Evolutionary conservation across 176 grass and related monocot species (phyloP).

Genomic region (Oryza coarctata): DNA sequence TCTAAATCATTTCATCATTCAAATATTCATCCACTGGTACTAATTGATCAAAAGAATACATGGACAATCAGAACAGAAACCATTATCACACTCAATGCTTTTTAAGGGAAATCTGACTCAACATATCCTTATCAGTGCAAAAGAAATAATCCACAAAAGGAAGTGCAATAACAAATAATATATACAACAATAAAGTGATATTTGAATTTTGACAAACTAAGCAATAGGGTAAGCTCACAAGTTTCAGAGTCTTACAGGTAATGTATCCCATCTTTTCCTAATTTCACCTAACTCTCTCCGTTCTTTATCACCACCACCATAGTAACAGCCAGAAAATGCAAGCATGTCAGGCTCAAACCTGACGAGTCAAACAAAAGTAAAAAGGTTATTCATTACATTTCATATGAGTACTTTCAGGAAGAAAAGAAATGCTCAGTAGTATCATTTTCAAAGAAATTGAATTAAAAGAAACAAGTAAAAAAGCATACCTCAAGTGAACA

Average conservation of each 20-base stretch:
- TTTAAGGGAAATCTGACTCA: not conserved
- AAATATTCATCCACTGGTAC: constrained; percentile 1
- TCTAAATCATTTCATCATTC: constrained; percentile 27
- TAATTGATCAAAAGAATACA: not conserved
- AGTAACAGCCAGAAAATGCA: constrained; percentile 98
- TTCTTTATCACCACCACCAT: constrained; percentile 91
- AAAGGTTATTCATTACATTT: not conserved
- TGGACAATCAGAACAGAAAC: not conserved
- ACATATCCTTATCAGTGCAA: not conserved
- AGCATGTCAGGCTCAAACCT: constrained; percentile 99
- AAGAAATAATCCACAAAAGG: not conserved
- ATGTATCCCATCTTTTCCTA: constrained; percentile 92
- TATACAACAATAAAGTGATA: not conserved
- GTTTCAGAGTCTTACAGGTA: constrained; percentile 76
- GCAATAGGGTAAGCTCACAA: constrained; percentile 28
- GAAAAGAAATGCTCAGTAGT: not conserved
- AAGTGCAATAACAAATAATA: not conserved
- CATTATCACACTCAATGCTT: not conserved
- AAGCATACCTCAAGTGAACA: constrained; percentile 78
- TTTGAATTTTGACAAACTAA: not conserved
- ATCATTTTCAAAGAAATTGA: not conserved
- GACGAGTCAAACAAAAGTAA: constrained; percentile 14
- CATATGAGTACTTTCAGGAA: not conserved
- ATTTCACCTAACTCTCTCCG: constrained; percentile 79
- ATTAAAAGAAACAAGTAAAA: constrained; percentile 2